Conservation (phyloP, 2,329 filamentous ascomycete genomes). For the Fusarium sp. region DNA sequence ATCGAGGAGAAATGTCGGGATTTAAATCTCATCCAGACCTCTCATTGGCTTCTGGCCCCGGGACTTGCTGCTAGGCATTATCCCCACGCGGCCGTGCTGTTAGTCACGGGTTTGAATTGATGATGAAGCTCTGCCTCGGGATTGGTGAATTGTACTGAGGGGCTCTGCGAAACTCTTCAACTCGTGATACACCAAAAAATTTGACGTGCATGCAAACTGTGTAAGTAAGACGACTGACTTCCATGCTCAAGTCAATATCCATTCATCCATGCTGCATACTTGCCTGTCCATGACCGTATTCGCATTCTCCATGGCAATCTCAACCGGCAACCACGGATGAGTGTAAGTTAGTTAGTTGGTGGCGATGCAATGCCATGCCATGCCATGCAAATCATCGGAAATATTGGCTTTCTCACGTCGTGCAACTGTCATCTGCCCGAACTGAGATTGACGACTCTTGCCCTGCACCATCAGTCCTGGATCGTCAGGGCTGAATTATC, state of each 20-base stretch:
- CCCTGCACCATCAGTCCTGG: constrained; percentile 26
- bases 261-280: neutral
- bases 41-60: constrained; percentile 21
- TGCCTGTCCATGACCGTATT: constrained; percentile 10
- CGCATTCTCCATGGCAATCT: neutral
- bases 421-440: neutral
- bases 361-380: neutral
- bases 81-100: constrained; percentile 18
- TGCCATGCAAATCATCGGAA: constrained; percentile 4
- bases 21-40: neutral
- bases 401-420: neutral
- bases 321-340: neutral
- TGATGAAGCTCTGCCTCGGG: constrained; percentile 17
- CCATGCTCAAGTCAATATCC: neutral
- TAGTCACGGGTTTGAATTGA: constrained; percentile 25
- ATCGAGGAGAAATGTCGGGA: constrained; percentile 2
- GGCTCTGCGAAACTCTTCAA: constrained; percentile 1
- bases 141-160: constrained; percentile 17
- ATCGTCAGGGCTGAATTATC: constrained; percentile 30
- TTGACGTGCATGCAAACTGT: constrained; percentile 1
- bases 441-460: neutral
- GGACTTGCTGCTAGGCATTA: constrained; percentile 1
- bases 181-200: constrained; percentile 3
- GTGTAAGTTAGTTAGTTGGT: neutral
- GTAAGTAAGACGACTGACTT: neutral